Percentiles rank a stretch among this genome's conserved stretches.
Evolutionary conservation across 257 asterid genomes (phyloP).

Genomic region (Rauvolfia tetraphylla): DNA sequence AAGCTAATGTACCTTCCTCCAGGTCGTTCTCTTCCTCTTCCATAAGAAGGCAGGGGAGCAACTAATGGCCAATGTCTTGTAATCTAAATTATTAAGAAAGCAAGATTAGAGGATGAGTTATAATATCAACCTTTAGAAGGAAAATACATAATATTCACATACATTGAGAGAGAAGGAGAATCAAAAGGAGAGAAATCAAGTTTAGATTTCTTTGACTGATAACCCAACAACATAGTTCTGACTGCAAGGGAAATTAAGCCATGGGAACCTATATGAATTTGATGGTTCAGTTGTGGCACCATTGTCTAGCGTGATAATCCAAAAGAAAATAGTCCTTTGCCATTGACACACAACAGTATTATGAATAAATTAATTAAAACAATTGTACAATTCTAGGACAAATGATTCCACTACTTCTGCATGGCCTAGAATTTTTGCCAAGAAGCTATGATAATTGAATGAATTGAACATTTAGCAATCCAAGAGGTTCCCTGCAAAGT

Average conservation of each 20-base stretch:
- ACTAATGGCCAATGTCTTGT: slow-evolving; percentile 66
- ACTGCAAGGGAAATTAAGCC: too few relatives aligned
- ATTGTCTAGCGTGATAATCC: too few relatives aligned
- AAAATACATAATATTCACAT: background rate
- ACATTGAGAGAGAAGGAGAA: background rate
- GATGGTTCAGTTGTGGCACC: background rate
- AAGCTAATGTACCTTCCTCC: slow-evolving; percentile 93
- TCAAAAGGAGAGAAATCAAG: background rate
- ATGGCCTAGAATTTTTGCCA: too few relatives aligned
- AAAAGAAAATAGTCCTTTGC: too few relatives aligned
- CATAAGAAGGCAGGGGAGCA: slow-evolving; percentile 88
- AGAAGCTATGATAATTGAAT: too few relatives aligned
- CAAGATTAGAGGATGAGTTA: background rate
- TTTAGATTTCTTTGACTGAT: background rate
- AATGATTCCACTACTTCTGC: too few relatives aligned
- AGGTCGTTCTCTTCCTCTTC: slow-evolving; percentile 93
- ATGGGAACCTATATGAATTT: background rate
- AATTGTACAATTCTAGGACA: too few relatives aligned
- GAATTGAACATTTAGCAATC: background rate
- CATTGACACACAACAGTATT: too few relatives aligned
- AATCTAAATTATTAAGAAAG: slow-evolving; percentile 45
- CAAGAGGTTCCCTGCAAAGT: background rate
- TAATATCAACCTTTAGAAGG: background rate
- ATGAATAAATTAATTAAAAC: too few relatives aligned
- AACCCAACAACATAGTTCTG: background rate